Base-by-base conservation (phyloP, 2,329 filamentous ascomycete genomes). In the Cladosporium oxysporum region DNA sequence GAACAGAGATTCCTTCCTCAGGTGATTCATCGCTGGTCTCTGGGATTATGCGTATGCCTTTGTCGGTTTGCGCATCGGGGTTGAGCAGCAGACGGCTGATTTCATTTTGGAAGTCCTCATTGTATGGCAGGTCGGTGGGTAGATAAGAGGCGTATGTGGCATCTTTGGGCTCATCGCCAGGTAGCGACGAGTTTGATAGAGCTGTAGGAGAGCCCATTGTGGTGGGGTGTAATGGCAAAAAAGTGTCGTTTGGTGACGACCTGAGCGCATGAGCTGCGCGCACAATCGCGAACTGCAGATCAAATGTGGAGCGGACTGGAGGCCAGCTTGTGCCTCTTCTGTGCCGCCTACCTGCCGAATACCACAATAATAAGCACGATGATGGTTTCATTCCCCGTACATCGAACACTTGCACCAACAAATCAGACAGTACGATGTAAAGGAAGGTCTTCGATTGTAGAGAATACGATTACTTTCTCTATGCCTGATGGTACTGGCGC, bases 61-160 rank as follows among this genome's bases (percentile, higher is more conserved):
- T 66, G 35, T 68, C 47, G 10, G 60, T n/a, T 11, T 61, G 60
- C 11, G 64, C 55, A 44, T 66, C 53, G 0, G 76, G 74, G 41
- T 78, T 71, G 28, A 81, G 75, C 14, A 82, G 74, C 7, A 76
- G 68, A 11, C 73, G 68, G 75, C 82, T 79, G 14, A 83, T 70
- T 10, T 72, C 71, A 70, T 83, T 79, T 67, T 83, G 81, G 69
- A 81, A 83, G 29, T 71, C 71, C 62, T 78, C 77, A 69, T 77
- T 74, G 76, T 83, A 83, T 21, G 76, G 75, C 14, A 82, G 77
- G 52, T 80, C 77, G 65, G 78, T 76, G 3, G 79, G 79, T 11
- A 80, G 78, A 69, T 80, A 82, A 71, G 78, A 75, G 59, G 80
- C 76, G 66, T 74, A 75, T 26, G 59, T 52, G 66, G 64, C 57